Conservation (phyloP, 1,139 yeast species). For the Saccharomyces pastorianus region DNA sequence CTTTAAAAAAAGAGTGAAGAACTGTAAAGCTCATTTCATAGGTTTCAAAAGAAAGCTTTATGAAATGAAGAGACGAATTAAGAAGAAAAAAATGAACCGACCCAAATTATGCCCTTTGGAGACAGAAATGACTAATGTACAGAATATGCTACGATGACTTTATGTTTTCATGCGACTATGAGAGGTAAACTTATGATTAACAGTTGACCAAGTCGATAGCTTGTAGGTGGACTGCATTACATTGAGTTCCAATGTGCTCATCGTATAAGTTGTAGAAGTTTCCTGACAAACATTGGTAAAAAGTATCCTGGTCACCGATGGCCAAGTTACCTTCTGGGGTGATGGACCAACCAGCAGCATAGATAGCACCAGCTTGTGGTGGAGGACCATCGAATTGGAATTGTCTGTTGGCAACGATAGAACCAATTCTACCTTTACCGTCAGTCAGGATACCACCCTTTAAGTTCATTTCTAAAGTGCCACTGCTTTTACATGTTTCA, state of each 20-base stretch:
- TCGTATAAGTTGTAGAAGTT: constrained; percentile 80
- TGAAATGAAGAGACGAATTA: not conserved
- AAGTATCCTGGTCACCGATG: constrained; percentile 54
- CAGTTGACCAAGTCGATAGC: constrained; percentile 58
- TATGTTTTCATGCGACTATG: not conserved
- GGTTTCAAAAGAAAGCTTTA: not conserved
- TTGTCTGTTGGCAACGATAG: constrained; percentile 81
- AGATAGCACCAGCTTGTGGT: constrained; percentile 83
- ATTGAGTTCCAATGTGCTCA: constrained; percentile 56
- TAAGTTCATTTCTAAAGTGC: constrained; percentile 51
- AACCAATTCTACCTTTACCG: constrained; percentile 63
- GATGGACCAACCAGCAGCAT: constrained; percentile 79
- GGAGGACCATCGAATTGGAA: constrained; percentile 90
- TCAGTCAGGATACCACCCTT: constrained; percentile 51
- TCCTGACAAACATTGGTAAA: constrained; percentile 80
- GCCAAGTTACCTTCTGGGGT: constrained; percentile 61
- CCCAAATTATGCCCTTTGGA: not conserved
- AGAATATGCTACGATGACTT: not conserved
- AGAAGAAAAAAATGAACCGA: not conserved
- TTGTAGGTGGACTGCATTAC: constrained; percentile 56
- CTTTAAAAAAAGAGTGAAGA: not conserved
- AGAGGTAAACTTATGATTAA: constrained; percentile 29
- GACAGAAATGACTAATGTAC: not conserved
- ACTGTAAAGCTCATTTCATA: not conserved
- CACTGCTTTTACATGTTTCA: constrained; percentile 42